Base-by-base conservation (phyloP, 305 asterid genomes). In the Plantago coronopus region DNA sequence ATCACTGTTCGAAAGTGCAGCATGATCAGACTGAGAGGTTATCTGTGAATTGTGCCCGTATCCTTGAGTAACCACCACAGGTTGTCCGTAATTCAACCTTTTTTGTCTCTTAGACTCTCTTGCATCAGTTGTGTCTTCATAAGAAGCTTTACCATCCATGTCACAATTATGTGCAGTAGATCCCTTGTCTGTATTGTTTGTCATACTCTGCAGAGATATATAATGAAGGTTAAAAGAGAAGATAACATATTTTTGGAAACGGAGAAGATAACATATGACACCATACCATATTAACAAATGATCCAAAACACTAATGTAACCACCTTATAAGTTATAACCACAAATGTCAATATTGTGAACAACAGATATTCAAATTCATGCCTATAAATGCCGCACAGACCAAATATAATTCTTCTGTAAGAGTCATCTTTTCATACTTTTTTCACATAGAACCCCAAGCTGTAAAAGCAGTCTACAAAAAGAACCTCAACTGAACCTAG, bases 91-190 rank as follows among this genome's bases (percentile, higher is more conserved):
- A 65, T 45, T 71, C 76, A 82, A 63, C 68, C 63, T 79, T 71
- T 84, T 82, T 63, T 80, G 96, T 71, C 89, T 81, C 79, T 89
- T 89, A 53, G 75, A 48, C 63, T 80, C 88, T 80, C 81, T 78
- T 43, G 62, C 57, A 25, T 67, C 72, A 71, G 29, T 61, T 27
- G 65, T 22, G 38, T 62, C 70, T 11, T 19, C 64, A 5, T 20
- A 48, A 25, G 20, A 44, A 12, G 55, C 6, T 29, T 62, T 57
- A 31, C n/a, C 19, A 54, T 61, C 60, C 63, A 51, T 48, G 34
- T 51, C 69, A 72, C 59, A 59, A 29, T 58, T 40, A 31, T 61
- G 75, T 48, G 68, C 80, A 44, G 18, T 65, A 62, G 72, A 54
- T 61, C 65, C 63, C 75, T 67, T 65, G 57, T 57, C 55, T 65